Percentiles rank a stretch among this genome's conserved stretches.
Evolutionary conservation across 2,329 filamentous ascomycete genomes (phyloP).

Genomic region (Scytalidium lignicola): DNA sequence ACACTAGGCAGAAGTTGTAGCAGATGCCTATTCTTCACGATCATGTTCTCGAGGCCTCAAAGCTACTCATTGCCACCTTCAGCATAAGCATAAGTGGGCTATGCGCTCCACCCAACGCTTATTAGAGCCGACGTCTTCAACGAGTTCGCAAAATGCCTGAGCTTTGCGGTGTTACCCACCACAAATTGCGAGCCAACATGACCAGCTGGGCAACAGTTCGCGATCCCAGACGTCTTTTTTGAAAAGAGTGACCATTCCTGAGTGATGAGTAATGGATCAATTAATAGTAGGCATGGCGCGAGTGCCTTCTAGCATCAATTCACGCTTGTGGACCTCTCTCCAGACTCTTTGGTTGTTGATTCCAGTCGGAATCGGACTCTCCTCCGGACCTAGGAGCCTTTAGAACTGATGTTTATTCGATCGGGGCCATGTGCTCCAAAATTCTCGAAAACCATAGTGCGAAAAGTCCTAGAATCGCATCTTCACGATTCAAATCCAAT

Average conservation of each 20-base stretch:
- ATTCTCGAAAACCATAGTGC: background rate
- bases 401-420: background rate
- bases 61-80: no score
- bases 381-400: background rate
- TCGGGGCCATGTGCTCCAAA: background rate
- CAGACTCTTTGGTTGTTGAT: background rate
- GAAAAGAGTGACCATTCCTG: background rate
- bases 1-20: no score
- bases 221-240: no score
- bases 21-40: no score
- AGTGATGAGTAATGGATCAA: background rate
- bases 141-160: no score
- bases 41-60: no score
- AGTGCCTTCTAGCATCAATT: background rate
- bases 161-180: no score
- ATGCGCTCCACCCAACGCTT: no score
- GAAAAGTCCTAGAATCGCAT: background rate
- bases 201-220: no score
- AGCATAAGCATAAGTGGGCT: no score
- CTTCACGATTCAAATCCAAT: background rate
- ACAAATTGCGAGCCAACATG: no score
- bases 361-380: background rate
- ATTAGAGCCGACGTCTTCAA: no score
- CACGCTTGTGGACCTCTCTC: background rate
- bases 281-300: background rate